Base-by-base conservation (phyloP, 805 yeast species). In the Wickerhamiella slavikovae region DNA sequence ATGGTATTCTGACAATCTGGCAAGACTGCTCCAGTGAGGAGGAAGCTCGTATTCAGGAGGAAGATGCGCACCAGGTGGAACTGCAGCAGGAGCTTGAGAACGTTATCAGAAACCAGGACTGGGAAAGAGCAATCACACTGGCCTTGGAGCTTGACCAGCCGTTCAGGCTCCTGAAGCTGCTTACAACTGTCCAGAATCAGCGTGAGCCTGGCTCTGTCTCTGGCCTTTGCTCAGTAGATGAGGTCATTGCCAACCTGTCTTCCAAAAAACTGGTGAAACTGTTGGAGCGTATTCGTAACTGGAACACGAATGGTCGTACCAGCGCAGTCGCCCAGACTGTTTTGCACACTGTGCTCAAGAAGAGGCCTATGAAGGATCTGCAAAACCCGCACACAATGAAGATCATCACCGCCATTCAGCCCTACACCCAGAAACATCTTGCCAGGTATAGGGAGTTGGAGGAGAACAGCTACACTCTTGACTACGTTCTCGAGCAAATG, bases 71-170 rank as follows among this genome's bases (percentile, higher is more conserved):
- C 31, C 70, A 67, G 39, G 68, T 89, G 17, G 96, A 85, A 49
- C 75, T 80, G 50, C 95, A 85, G 43, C 99, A 89, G 51, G 67
- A 72, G 21, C 61, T 89, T 42, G 66, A 68, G 36, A 89, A 85
- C 50, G 74, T 59, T 46, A 67, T 89, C 30, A 59, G 62, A 29
- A 55, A 63, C 29, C 68, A 70, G 24, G 79, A 83, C 38, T 89
- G 94, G 94, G 64, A 72, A 22, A 70, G 75, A 40, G 98, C 96
- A 1, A 78, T 89, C 45, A 55, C 73, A 34, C 56, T 89, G 25
- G 94, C 96, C 0, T 58, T 89, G 42, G 69, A 79, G 5, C 58
- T 89, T 38, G 78, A 85, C 48, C 94, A 83, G 46, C 93, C 96
- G 30, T 75, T 76, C 76, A 63, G 83, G 44, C 55, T 89, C 27